Base-by-base conservation (phyloP, 352 stramenopile species). In the Phytophthora palmivora region DNA sequence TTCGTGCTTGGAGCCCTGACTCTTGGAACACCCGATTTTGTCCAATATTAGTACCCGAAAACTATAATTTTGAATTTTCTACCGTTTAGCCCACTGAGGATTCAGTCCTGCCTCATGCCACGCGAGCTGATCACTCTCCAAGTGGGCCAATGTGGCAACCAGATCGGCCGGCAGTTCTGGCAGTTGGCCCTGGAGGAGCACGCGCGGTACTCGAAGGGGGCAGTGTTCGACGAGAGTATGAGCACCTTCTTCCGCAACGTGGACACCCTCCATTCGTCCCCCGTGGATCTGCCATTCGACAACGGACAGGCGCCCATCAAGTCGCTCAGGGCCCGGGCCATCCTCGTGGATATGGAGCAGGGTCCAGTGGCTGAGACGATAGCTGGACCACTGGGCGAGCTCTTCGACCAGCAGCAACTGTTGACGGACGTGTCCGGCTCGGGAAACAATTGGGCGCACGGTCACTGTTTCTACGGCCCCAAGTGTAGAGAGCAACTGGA, bases 361-460 rank as follows among this genome's bases (percentile, higher is more conserved):
- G 93, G 92, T 0, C 88, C 91, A 1, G 84, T 97, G 18, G 56
- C 80, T 0, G 87, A 97, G 66, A 97, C 91, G 21, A 70, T 97
- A 37, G 46, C 66, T 1, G 87, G 89, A 1, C 87, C 89, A 24
- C 56, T 97, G 15, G 86, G 91, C 18, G 87, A 95, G 49, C 79
- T 98, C 37, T 98, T 98, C 57, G 88, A 97, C 67, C 72, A 89
- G 53, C 74, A 83, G 46, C 89, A 97, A 54, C 80, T 96, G 52
- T 57, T 97, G 45, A 97, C 87, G 3, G 89, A 96, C 59, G 88
- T 97, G 39, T 96, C 83, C 15, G 91, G 89, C 32, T 85, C 88
- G 4, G 94, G 94, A 34, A 98, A 98, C 72, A 98, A 98, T 59
- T 98, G 91, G 84, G 92, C 92, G 0, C 92, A 98, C 54, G 94